Evolutionary conservation across 2,329 filamentous ascomycete species (phyloP).

Genomic region (Akanthomyces lecanii): DNA sequence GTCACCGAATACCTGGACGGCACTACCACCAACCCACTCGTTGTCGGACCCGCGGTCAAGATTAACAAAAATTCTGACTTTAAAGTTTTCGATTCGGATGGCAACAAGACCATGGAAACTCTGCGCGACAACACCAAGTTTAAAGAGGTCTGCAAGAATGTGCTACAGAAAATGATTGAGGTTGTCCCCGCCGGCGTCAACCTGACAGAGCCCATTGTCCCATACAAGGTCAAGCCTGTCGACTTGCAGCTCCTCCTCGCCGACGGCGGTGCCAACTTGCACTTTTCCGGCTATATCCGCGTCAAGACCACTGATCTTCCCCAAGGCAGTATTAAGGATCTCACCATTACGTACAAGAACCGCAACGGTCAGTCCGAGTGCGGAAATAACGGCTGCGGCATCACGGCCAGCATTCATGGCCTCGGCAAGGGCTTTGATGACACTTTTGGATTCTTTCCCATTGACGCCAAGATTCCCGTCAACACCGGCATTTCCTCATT

Average conservation of each 20-base stretch:
- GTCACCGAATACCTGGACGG: conserved; percentile 54
- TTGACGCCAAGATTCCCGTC: conserved; percentile 48
- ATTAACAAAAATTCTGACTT: conserved; percentile 49
- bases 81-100: conserved; percentile 52
- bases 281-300: conserved; percentile 52
- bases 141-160: conserved; percentile 42
- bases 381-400: conserved; percentile 39
- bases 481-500: conserved; percentile 60
- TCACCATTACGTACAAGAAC: conserved; percentile 54
- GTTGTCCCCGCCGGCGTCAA: conserved; percentile 48
- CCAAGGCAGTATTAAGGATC: conserved; percentile 38
- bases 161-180: conserved; percentile 60
- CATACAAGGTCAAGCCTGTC: conserved; percentile 58
- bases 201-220: conserved; percentile 48
- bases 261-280: conserved; percentile 43
- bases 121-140: conserved; percentile 44
- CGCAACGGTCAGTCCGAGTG: conserved; percentile 46
- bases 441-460: conserved; percentile 52
- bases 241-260: conserved; percentile 52
- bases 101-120: conserved; percentile 49
- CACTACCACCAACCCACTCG: conserved; percentile 51
- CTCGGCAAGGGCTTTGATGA: conserved; percentile 56
- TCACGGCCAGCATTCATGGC: conserved; percentile 43
- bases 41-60: conserved; percentile 45
- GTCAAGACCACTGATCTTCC: conserved; percentile 49